phyloP scores from a whole-genome alignment of 345 rosid genomes.

The Arabis hirsuta region DNA sequence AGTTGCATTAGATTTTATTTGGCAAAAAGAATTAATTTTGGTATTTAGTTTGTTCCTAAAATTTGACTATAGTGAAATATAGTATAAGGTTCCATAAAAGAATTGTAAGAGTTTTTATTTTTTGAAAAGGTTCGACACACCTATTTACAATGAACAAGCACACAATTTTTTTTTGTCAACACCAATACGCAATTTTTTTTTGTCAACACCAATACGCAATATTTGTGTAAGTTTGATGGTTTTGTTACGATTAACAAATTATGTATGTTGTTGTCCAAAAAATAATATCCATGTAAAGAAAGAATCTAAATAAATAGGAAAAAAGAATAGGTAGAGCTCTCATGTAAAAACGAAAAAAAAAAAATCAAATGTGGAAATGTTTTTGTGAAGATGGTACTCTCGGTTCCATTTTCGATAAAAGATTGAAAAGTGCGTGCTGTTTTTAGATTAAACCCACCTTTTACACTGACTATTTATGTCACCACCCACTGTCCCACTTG shows the following conservation, averaged over 20 bases:
- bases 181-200: too few relatives aligned
- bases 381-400: slow-evolving; percentile 13
- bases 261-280: not conserved
- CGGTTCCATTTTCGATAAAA: slow-evolving; percentile 11
- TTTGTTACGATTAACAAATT: not conserved
- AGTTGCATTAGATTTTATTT: too few relatives aligned
- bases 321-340: not conserved
- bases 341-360: slow-evolving; percentile 9
- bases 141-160: not conserved
- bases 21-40: too few relatives aligned
- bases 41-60: not conserved
- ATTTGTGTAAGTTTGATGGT: not conserved
- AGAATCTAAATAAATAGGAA: not conserved
- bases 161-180: not conserved
- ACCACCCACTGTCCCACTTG: slow-evolving; percentile 33
- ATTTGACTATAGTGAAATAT: not conserved
- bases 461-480: slow-evolving; percentile 13
- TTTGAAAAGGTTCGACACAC: not conserved
- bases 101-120: not conserved
- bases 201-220: not conserved
- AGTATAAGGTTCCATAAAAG: not conserved
- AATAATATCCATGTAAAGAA: not conserved
- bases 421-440: slow-evolving; percentile 35
- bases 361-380: slow-evolving; percentile 1
- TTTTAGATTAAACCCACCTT: slow-evolving; percentile 21